Conservation (phyloP, 352 stramenopile genomes). For the Stramenopiles sp. region DNA sequence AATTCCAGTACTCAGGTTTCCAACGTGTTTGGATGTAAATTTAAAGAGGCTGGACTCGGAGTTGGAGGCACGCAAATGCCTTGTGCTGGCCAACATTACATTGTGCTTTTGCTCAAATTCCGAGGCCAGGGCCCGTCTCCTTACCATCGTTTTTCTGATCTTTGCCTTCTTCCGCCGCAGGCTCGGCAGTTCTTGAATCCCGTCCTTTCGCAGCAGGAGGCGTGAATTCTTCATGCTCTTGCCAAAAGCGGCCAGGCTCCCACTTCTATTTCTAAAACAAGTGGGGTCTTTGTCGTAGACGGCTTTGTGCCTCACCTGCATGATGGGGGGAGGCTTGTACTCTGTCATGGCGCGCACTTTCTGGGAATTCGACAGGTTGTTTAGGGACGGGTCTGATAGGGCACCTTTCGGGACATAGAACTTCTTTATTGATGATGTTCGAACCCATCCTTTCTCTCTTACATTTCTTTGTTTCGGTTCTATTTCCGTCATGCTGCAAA, state of each 20-base stretch:
- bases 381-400: not conserved
- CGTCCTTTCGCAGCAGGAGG: not conserved
- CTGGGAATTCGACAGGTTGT: not conserved
- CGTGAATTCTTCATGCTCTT: not conserved
- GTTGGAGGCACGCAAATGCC: not conserved
- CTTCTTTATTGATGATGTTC: not conserved
- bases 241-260: not conserved
- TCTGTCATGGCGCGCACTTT: not conserved
- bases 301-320: not conserved
- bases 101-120: not conserved
- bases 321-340: not conserved
- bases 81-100: not conserved
- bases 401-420: not conserved
- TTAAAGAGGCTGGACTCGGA: not conserved
- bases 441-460: not conserved
- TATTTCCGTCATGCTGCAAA: not conserved
- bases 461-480: not conserved
- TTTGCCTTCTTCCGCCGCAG: not conserved
- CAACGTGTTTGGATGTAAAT: not conserved
- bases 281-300: not conserved
- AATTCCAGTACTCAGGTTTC: not conserved
- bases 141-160: not conserved
- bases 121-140: not conserved
- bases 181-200: not conserved
- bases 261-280: not conserved